Evolutionary conservation across 257 asterid genomes (phyloP), one percentile per base, ranked within the genome.

Genomic region (Solanum appendiculatum): DNA sequence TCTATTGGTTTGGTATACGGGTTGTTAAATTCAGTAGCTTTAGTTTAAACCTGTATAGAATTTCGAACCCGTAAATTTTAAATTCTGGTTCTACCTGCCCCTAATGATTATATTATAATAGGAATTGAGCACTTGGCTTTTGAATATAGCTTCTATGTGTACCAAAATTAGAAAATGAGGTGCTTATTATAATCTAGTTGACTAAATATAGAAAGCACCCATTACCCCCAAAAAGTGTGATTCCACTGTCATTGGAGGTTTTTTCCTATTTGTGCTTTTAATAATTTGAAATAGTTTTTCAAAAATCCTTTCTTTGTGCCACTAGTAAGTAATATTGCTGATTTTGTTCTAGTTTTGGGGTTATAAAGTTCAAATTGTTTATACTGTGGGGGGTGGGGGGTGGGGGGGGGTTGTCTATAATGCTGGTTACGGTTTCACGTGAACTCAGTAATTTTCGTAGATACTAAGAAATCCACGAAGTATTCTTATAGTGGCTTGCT

Each of bases 111-210:
- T 87, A 68, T 14, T 16, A 85, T 86, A 56, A 39, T 88, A 42
- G 46, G 48, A 60, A 84, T 44, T 51, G 36, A 85, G 86, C 78
- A 68, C 89, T 91, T 89, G 81, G 88, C 89, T 31, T 88, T 81
- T 84, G 84, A 84, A 88, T 92, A 88, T 88, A 88, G 84, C 87
- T 88, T 90, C 86, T 87, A 92, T 88, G 92, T 91, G 93, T 91
- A 82, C 89, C 92, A 90, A 91, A 88, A 87, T 77, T 39, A 83
- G 83, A 66, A 86, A 92, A 33, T 80, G 29, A 46, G 85, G 92
- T 77, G 89, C 69, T 86, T 90, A 89, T 87, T 89, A 87, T 88
- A 88, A 68, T 78, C 88, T 31, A 51, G 92, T 90, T 91, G 96
- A 92, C 94, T 88, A 86, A 66, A 89, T 73, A 81, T 89, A 66